Conservation (phyloP, 2,329 filamentous ascomycete species). For the Scopulariopsis brevicaulis region DNA sequence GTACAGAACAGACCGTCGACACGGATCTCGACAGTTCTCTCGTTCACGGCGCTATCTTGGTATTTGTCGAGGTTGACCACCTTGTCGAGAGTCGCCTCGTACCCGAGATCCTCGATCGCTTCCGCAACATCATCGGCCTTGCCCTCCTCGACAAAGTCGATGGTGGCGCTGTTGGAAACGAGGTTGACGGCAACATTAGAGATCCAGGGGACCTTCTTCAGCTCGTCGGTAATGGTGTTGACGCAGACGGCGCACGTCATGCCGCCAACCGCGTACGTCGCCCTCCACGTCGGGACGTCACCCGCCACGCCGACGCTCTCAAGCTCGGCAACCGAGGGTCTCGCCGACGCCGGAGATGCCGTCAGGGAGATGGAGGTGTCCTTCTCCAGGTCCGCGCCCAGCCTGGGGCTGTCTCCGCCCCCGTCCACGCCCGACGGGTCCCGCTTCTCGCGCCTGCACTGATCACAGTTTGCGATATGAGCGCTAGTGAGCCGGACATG, state of each 20-base stretch:
- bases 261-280: slow-evolving; percentile 50
- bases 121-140: slow-evolving; percentile 24
- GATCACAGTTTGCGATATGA: slow-evolving; percentile 25
- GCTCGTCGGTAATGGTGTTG: slow-evolving; percentile 47
- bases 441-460: slow-evolving; percentile 13
- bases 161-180: slow-evolving; percentile 53
- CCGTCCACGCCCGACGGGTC: not conserved
- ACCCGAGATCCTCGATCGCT: slow-evolving; percentile 51
- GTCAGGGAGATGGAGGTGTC: not conserved
- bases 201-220: slow-evolving; percentile 46
- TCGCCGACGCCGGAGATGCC: not conserved
- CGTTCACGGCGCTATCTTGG: slow-evolving; percentile 11
- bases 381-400: not conserved
- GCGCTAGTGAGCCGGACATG: slow-evolving; percentile 8
- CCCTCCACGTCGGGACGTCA: slow-evolving; percentile 26
- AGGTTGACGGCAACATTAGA: slow-evolving; percentile 49
- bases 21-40: slow-evolving; percentile 50
- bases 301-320: slow-evolving; percentile 1
- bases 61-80: slow-evolving; percentile 27
- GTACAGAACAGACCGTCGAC: slow-evolving; percentile 67
- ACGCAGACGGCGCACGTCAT: slow-evolving; percentile 66
- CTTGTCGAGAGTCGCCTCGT: slow-evolving; percentile 48
- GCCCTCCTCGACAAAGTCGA: slow-evolving; percentile 35
- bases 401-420: not conserved
- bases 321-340: slow-evolving; percentile 4